phyloP scores from a whole-genome alignment of 2,329 filamentous ascomycete genomes.

The Bipolaris bicolor region DNA sequence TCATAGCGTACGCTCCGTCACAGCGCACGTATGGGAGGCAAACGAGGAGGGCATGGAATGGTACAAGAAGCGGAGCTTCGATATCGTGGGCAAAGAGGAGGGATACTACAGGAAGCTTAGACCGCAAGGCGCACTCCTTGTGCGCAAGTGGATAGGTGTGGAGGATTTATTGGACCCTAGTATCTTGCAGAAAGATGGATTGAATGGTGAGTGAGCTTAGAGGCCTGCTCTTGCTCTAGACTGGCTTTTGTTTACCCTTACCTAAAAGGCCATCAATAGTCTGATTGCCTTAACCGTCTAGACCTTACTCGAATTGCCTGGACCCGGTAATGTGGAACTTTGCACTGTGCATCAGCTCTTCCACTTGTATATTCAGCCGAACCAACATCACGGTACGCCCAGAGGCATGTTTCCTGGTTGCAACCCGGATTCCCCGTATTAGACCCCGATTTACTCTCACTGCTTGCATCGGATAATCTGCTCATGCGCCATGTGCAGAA shows the following conservation, averaged over 20 bases:
- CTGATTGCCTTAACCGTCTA: not conserved
- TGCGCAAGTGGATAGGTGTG: conserved; percentile 53
- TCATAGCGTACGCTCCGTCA: conserved; percentile 60
- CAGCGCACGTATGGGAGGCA: conserved; percentile 69
- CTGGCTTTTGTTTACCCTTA: not conserved
- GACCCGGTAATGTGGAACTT: conserved; percentile 1
- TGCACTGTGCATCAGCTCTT: conserved; percentile 1
- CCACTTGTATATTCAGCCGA: conserved; percentile 15
- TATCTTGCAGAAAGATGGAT: conserved; percentile 2
- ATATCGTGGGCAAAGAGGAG: conserved; percentile 57
- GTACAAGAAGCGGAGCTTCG: conserved; percentile 66
- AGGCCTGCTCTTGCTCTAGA: not conserved
- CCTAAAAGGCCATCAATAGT: not conserved
- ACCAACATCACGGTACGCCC: conserved; percentile 10
- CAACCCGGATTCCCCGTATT: conserved; percentile 5
- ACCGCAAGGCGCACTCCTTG: conserved; percentile 62
- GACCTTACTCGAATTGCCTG: not conserved
- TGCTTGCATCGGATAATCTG: conserved; percentile 14
- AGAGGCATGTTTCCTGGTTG: not conserved
- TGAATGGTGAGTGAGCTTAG: conserved; percentile 7
- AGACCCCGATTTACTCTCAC: conserved; percentile 7
- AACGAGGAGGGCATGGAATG: conserved; percentile 66
- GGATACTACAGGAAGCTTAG: conserved; percentile 66
- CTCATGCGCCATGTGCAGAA: not conserved
- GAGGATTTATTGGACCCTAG: conserved; percentile 36